A percentile compares a stretch with the other conserved stretches of the same genome.
These are phyloP conservation scores for Boletus edulis DNA, from an alignment of 768 basidiomycete species.

Conservation along the genomic window DNA sequence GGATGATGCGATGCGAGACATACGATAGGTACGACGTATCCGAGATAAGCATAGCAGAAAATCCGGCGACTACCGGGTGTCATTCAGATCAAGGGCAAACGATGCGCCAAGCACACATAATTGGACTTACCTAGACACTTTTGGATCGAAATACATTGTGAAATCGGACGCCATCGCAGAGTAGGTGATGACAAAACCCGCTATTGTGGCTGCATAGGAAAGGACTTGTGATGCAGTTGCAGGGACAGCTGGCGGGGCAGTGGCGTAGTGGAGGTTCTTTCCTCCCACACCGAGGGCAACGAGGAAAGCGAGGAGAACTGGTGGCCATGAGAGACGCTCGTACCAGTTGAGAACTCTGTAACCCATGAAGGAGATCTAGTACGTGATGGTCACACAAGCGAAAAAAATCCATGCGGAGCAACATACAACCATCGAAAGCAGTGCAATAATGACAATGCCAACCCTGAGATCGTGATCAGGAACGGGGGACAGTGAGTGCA, in stretches of 20 bases:
- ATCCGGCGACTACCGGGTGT: slow-evolving; percentile 47
- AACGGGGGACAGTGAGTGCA: slow-evolving; percentile 6
- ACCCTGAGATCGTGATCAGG: slow-evolving; percentile 42
- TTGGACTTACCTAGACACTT: slow-evolving; percentile 52
- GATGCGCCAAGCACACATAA: not conserved
- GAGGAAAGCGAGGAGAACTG: slow-evolving; percentile 69
- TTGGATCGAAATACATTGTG: slow-evolving; percentile 62
- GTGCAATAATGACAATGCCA: slow-evolving; percentile 75
- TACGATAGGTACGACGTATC: slow-evolving; percentile 61
- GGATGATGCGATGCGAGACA: slow-evolving; percentile 26
- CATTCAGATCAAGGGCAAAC: slow-evolving; percentile 6
- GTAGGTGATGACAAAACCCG: slow-evolving; percentile 71
- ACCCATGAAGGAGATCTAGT: slow-evolving; percentile 63
- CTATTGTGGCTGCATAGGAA: slow-evolving; percentile 65
- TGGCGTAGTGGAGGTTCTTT: slow-evolving; percentile 56
- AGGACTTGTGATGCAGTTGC: slow-evolving; percentile 55
- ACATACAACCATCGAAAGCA: slow-evolving; percentile 61
- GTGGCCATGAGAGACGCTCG: slow-evolving; percentile 74
- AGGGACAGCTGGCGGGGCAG: slow-evolving; percentile 44
- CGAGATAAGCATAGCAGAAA: slow-evolving; percentile 63
- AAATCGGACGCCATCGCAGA: slow-evolving; percentile 67
- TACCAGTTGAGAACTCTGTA: slow-evolving; percentile 67
- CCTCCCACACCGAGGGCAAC: slow-evolving; percentile 73
- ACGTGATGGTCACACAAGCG: not conserved
- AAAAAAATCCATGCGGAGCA: not conserved